phyloP scores from a whole-genome alignment of 2,329 filamentous ascomycete genomes.

The Scedosporium minutisporum region DNA sequence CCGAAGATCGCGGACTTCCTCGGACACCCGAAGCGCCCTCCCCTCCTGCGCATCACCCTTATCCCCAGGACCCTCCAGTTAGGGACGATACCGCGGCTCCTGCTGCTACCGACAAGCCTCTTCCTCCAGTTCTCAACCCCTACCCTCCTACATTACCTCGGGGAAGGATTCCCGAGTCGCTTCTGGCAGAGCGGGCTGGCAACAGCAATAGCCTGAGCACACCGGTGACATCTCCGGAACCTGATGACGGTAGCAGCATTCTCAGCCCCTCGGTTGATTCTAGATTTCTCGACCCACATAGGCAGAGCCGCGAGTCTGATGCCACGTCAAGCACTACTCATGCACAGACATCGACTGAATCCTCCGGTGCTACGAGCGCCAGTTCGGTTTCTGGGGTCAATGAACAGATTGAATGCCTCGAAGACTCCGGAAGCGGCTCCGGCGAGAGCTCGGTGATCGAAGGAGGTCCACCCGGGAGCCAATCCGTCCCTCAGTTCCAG shows the following conservation, averaged over 20 bases:
- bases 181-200: not conserved
- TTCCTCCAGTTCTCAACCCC: not conserved
- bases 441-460: constrained; percentile 41
- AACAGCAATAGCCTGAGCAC: not conserved
- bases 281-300: constrained; percentile 26
- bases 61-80: not conserved
- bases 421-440: constrained; percentile 27
- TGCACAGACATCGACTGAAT: constrained; percentile 38
- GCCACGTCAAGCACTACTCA: constrained; percentile 39
- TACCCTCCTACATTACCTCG: not conserved
- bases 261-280: constrained; percentile 21
- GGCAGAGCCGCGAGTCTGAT: constrained; percentile 45
- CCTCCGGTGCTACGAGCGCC: constrained; percentile 45
- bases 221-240: constrained; percentile 9
- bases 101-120: not conserved
- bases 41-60: constrained; percentile 25
- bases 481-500: constrained; percentile 47
- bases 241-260: constrained; percentile 21
- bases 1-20: constrained; percentile 20
- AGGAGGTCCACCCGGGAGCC: constrained; percentile 28
- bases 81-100: not conserved
- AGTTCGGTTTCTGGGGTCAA: constrained; percentile 45
- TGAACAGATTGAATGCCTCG: constrained; percentile 35
- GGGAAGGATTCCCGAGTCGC: not conserved
- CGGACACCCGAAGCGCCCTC: constrained; percentile 24